These are phyloP conservation scores for Nephelium lappaceum DNA, from an alignment of 345 rosid species.

Conservation along the genomic window DNA sequence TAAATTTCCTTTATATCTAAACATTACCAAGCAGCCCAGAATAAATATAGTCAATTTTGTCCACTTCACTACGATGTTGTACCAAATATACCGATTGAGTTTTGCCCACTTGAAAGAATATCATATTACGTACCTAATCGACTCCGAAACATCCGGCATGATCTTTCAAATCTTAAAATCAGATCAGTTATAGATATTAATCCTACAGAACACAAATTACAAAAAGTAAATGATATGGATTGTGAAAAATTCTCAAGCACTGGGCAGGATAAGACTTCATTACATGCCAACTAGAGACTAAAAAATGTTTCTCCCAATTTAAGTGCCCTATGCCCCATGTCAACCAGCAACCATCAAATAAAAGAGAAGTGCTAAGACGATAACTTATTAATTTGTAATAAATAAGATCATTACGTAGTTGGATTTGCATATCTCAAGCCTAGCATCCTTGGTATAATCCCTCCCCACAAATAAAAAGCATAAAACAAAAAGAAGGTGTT, in stretches of 20 bases:
- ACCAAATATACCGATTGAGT: not conserved
- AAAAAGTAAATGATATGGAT: not conserved
- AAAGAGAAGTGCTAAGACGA: not conserved
- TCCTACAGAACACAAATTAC: conserved; percentile 49
- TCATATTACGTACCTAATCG: conserved; percentile 61
- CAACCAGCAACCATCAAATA: not conserved
- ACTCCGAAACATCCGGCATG: conserved; percentile 67
- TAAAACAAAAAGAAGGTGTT: too few relatives aligned
- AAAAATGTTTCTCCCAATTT: not conserved
- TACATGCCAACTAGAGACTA: not conserved
- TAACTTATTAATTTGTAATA: not conserved
- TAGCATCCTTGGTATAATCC: not conserved
- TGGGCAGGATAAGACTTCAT: not conserved
- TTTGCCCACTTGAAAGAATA: not conserved
- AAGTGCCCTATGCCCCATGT: not conserved
- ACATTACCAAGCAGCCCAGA: not conserved
- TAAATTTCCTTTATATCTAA: not conserved
- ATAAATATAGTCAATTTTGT: not conserved
- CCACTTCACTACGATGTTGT: not conserved
- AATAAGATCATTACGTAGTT: not conserved
- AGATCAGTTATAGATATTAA: conserved; percentile 82
- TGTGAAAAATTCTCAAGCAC: not conserved
- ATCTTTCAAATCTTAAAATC: conserved; percentile 73
- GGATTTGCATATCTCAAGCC: not conserved
- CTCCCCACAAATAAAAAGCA: too few relatives aligned